Evolutionary conservation across 2,329 filamentous ascomycete genomes (phyloP).

Genomic region (Lithohypha guttulata): DNA sequence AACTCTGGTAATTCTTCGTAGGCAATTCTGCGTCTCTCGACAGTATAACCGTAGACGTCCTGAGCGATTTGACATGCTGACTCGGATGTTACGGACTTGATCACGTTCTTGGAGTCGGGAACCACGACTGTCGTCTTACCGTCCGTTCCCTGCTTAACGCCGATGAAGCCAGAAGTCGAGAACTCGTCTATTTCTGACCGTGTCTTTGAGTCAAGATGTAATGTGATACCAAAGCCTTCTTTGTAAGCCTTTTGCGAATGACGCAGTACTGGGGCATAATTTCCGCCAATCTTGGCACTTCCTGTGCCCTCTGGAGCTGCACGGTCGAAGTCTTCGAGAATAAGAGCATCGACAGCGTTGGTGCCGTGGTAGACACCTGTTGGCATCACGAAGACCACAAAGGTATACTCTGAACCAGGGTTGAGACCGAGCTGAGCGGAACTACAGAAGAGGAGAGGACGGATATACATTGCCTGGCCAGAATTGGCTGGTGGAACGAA

Average conservation of each 20-base stretch:
- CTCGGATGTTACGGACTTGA: conserved; percentile 74
- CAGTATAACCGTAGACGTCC: conserved; percentile 67
- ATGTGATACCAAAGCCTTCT: conserved; percentile 82
- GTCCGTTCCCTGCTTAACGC: conserved; percentile 52
- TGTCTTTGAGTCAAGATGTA: conserved; percentile 79
- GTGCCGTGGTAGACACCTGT: conserved; percentile 90
- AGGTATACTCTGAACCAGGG: conserved; percentile 85
- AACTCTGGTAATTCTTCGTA: conserved; percentile 55
- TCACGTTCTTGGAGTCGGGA: conserved; percentile 79
- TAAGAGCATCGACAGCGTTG: conserved; percentile 73
- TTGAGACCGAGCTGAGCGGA: conserved; percentile 76
- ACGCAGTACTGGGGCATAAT: conserved; percentile 84
- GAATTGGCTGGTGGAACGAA: conserved; percentile 84
- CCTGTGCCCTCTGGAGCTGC: conserved; percentile 85
- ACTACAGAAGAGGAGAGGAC: conserved; percentile 78
- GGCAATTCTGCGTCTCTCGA: conserved; percentile 57
- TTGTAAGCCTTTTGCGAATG: conserved; percentile 72
- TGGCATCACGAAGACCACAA: conserved; percentile 80
- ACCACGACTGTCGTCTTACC: conserved; percentile 55
- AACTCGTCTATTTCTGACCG: conserved; percentile 90
- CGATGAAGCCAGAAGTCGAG: conserved; percentile 87
- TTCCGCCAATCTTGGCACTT: conserved; percentile 86
- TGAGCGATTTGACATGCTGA: conserved; percentile 63
- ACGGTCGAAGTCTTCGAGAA: conserved; percentile 88
- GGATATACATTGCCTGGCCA: conserved; percentile 84